Evolutionary conservation across 495 filamentous ascomycete genomes (phyloP).

Genomic region (Hyaloscypha finlandica): DNA sequence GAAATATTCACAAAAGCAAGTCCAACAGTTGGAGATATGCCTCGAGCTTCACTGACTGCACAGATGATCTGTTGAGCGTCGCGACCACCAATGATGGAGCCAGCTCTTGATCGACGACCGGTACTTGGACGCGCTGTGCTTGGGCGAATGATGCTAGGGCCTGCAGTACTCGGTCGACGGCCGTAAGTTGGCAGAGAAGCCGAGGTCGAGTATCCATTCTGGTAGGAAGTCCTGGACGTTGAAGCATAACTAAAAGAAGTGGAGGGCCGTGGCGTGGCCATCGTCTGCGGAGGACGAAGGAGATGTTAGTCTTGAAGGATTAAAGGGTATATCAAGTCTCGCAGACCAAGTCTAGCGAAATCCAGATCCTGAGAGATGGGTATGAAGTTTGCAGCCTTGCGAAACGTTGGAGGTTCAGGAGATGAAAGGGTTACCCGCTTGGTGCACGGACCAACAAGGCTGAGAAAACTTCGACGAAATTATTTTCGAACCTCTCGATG

Average conservation of each 20-base stretch:
- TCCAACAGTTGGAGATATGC: conserved; percentile 83
- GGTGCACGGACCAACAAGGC: conserved; percentile 27
- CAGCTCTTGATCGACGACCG: conserved; percentile 63
- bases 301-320: neutral
- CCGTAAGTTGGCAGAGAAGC: conserved; percentile 16
- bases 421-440: conserved; percentile 5
- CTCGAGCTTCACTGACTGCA: conserved; percentile 86
- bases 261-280: conserved; percentile 32
- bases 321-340: conserved; percentile 15
- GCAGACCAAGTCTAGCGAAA: neutral
- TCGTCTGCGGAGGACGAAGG: neutral
- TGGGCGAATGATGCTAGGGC: conserved; percentile 8
- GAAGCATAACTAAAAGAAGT: conserved; percentile 40
- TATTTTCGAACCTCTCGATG: conserved; percentile 38
- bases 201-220: conserved; percentile 31
- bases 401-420: neutral
- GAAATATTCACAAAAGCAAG: conserved; percentile 86
- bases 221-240: conserved; percentile 35
- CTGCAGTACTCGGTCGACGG: conserved; percentile 31
- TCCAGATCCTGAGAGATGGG: neutral
- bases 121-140: conserved; percentile 42
- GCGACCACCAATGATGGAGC: conserved; percentile 56
- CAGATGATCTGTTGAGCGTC: conserved; percentile 77
- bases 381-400: neutral
- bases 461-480: conserved; percentile 16